Evolutionary conservation across 2,329 filamentous ascomycete species (phyloP), one percentile per base, ranked within the genome.

Genomic region (Drechmeria coniospora): DNA sequence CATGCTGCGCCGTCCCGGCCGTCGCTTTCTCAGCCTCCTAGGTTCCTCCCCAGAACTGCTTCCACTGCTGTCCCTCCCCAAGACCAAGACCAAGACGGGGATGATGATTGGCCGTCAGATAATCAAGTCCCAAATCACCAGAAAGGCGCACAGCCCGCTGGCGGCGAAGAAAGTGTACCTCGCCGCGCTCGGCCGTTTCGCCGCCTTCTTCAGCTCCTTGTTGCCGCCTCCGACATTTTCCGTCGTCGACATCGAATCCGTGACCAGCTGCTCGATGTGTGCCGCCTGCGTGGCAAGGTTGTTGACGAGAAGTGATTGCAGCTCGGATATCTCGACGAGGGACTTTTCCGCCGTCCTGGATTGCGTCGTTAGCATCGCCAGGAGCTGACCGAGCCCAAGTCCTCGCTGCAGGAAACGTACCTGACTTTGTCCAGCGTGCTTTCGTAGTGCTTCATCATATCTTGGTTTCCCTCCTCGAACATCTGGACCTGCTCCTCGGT

Each of bases 371-470:
- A 41, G 31, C 17, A 24, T 13, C 5, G 15, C 7, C 7, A 25
- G 23, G 9, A 17, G 23, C 23, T 8, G 12, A 11, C 13, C 15
- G 6, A 15, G 11, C 6, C 23, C n/a, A n/a, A n/a, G n/a, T 25
- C 12, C 27, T 14, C 14, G 24, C 21, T 19, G 30, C 15, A 15
- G 3, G 25, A n/a, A 25, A 66, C 79, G 30, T 68, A 92, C 81
- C 79, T 80, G 39, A 95, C 83, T 65, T 95, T 90, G 51, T 86
- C 79, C 49, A 95, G 60, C n/a, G 81, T 84, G 55, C 79, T 83
- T 53, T 94, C 83, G 52, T 92, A 93, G 53, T 93, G 81, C 51
- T 79, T 80, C 41, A 95, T 65, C 75, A 98, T 84, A 37, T 82
- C 76, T 51, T 84, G 76, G 47, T 95, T 94, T 47, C 92, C 86